These are phyloP conservation scores for Heteromeles arbutifolia DNA, from an alignment of 306 rosid species.

Conservation along the genomic window DNA sequence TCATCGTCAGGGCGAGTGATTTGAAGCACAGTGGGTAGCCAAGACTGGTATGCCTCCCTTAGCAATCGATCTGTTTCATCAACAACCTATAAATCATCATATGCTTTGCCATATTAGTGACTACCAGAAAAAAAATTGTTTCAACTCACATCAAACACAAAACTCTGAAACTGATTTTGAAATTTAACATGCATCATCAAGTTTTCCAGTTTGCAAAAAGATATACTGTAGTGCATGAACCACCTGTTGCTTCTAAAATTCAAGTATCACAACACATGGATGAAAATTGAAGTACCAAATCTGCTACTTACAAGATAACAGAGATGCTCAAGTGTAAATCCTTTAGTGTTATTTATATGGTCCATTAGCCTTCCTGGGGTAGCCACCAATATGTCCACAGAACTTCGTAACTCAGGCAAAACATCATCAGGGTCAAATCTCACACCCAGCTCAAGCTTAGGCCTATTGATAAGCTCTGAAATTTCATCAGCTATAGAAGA, in stretches of 20 bases:
- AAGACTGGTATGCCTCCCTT: conserved; percentile 86
- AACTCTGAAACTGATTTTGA: background rate
- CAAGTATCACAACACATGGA: background rate
- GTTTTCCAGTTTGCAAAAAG: background rate
- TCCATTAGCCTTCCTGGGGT: conserved; percentile 94
- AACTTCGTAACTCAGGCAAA: conserved; percentile 33
- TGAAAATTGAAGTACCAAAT: background rate
- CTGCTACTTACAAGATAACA: conserved; percentile 70
- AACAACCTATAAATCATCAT: conserved; percentile 63
- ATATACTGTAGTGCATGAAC: background rate
- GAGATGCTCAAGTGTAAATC: conserved; percentile 88
- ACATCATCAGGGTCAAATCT: conserved; percentile 48
- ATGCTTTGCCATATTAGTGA: background rate
- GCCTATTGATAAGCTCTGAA: conserved; percentile 46
- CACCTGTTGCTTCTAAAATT: background rate
- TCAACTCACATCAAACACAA: background rate
- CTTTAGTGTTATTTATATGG: conserved; percentile 64
- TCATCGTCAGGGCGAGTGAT: conserved; percentile 39
- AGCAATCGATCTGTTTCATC: conserved; percentile 91
- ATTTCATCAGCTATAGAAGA: conserved; percentile 74
- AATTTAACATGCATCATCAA: background rate
- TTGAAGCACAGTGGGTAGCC: conserved; percentile 82
- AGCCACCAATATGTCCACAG: conserved; percentile 87
- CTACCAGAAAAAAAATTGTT: background rate
- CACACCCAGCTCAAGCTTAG: conserved; percentile 48